phyloP scores from a whole-genome alignment of 305 asterid genomes.

The Lippia alba region DNA sequence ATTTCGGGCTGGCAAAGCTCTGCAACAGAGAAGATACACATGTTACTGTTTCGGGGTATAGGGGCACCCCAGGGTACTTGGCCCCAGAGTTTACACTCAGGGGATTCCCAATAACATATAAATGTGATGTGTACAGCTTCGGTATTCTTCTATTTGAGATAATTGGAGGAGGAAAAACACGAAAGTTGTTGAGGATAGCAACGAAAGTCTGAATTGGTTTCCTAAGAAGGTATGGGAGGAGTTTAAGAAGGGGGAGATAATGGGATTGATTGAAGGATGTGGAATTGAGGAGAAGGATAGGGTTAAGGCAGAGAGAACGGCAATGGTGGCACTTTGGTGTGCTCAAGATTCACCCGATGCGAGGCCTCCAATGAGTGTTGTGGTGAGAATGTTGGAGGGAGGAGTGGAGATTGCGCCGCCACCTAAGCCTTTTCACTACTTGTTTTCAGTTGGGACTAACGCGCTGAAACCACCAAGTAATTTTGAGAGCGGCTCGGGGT shows the following conservation, averaged over 20 bases:
- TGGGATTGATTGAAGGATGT: conserved; percentile 26
- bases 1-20: conserved; percentile 54
- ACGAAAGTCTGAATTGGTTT: conserved; percentile 48
- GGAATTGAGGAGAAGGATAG: conserved; percentile 44
- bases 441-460: conserved; percentile 32
- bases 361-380: conserved; percentile 53
- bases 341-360: conserved; percentile 48
- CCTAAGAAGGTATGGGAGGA: conserved; percentile 53
- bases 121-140: conserved; percentile 56
- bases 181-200: too few relatives aligned
- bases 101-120: conserved; percentile 44
- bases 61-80: conserved; percentile 53
- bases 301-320: conserved; percentile 40
- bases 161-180: too few relatives aligned
- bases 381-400: conserved; percentile 59
- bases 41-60: conserved; percentile 38
- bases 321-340: conserved; percentile 51
- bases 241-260: conserved; percentile 40
- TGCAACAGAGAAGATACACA: conserved; percentile 46
- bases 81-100: conserved; percentile 51
- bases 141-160: too few relatives aligned
- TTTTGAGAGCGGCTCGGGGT: conserved; percentile 28
- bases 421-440: conserved; percentile 40
- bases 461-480: conserved; percentile 19
- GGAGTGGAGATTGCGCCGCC: conserved; percentile 46